A percentile compares a stretch with the other conserved stretches of the same genome.
Evolutionary conservation across 345 rosid species (phyloP).

Genomic region (Bruguiera sexangula): DNA sequence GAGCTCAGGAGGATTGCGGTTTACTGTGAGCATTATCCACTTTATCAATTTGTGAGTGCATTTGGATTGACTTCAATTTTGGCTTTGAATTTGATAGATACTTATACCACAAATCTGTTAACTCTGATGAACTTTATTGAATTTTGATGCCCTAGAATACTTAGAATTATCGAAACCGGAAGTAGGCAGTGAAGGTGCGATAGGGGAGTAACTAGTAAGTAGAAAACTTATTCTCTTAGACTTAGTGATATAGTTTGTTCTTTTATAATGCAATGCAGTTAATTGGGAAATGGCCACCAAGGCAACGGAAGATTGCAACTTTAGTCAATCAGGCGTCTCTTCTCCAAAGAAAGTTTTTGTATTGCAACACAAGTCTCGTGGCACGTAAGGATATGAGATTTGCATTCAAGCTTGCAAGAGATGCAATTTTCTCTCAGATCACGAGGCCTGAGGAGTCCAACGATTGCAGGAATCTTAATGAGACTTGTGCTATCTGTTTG

Average conservation of each 20-base stretch:
- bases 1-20: conserved; percentile 50
- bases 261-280: conserved; percentile 29
- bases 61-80: too few relatives aligned
- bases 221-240: too few relatives aligned
- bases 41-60: conserved; percentile 55
- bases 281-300: conserved; percentile 38
- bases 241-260: too few relatives aligned
- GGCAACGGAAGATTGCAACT: conserved; percentile 39
- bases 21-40: conserved; percentile 32
- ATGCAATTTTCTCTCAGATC: conserved; percentile 68
- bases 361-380: conserved; percentile 38
- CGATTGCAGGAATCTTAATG: conserved; percentile 36
- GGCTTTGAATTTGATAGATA: too few relatives aligned
- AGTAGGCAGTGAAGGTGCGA: too few relatives aligned
- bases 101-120: too few relatives aligned
- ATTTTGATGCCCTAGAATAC: too few relatives aligned
- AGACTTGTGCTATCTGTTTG: conserved; percentile 64
- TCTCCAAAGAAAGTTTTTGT: conserved; percentile 44
- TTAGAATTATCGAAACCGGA: too few relatives aligned
- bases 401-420: conserved; percentile 71
- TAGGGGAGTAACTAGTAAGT: too few relatives aligned
- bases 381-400: conserved; percentile 40
- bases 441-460: conserved; percentile 42
- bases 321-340: conserved; percentile 41
- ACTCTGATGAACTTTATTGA: too few relatives aligned